These are phyloP conservation scores for Pestalotiopsis sp. DNA, from an alignment of 2,329 filamentous ascomycete genomes.

Conservation along the genomic window DNA sequence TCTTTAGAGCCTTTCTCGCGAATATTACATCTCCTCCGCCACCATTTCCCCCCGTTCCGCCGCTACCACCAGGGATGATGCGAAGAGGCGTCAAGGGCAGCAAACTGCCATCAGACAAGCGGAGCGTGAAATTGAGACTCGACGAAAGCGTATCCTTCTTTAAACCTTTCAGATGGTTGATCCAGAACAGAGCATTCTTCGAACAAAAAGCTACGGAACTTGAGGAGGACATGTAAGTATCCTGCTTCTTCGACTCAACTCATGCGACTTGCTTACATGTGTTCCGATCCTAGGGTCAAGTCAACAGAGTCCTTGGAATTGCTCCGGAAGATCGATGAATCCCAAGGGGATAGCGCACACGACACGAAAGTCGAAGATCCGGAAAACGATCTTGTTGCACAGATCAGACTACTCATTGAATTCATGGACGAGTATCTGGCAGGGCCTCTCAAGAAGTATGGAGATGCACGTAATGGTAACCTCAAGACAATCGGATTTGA, in stretches of 20 bases:
- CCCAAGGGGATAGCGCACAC: background rate
- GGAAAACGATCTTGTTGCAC: background rate
- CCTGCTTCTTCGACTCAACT: background rate
- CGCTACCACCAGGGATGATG: background rate
- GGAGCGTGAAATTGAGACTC: background rate
- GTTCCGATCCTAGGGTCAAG: background rate
- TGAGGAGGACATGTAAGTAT: background rate
- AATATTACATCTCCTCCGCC: too few relatives aligned
- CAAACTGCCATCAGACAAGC: background rate
- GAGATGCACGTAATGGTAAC: conserved; percentile 10
- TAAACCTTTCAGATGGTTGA: conserved; percentile 3
- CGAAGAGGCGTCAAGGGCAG: background rate
- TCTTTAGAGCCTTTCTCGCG: background rate
- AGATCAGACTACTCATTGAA: conserved; percentile 7
- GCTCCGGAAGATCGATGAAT: background rate
- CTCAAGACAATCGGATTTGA: conserved; percentile 20
- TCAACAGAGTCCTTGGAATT: background rate
- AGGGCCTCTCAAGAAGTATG: conserved; percentile 12
- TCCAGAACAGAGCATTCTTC: background rate
- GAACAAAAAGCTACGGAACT: background rate
- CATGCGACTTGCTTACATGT: background rate
- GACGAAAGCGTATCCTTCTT: background rate
- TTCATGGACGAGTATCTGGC: conserved; percentile 20
- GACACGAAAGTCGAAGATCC: background rate
- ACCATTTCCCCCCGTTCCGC: background rate